These are phyloP conservation scores for Sclerotinia nivalis DNA, from an alignment of 2,329 filamentous ascomycete genomes.

Conservation along the genomic window DNA sequence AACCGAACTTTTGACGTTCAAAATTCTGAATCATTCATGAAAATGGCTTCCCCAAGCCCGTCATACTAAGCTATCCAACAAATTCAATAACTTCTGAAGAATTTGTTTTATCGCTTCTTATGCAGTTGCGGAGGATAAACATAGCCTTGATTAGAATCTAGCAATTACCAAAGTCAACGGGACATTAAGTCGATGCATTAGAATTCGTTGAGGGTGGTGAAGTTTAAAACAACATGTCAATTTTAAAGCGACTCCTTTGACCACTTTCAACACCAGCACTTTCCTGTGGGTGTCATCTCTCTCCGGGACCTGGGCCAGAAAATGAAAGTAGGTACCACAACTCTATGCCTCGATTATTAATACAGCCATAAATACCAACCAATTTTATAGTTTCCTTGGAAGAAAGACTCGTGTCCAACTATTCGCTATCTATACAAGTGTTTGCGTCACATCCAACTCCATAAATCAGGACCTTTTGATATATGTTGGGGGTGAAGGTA, in stretches of 20 bases:
- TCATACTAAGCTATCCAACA: background rate
- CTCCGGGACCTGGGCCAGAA: background rate
- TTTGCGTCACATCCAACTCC: no score
- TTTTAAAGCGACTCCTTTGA: background rate
- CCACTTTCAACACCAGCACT: background rate
- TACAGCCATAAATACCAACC: background rate
- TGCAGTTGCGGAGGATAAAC: background rate
- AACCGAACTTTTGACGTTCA: background rate
- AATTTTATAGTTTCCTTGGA: background rate
- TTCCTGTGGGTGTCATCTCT: background rate
- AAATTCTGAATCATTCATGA: background rate
- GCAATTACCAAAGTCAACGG: background rate
- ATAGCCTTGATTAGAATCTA: background rate
- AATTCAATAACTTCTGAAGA: no score
- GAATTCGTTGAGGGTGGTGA: background rate
- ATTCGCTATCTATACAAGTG: no score
- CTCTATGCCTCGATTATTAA: background rate
- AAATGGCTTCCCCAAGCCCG: background rate
- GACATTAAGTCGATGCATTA: background rate
- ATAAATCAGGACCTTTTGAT: no score
- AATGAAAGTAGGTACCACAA: no score
- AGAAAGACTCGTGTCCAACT: background rate
- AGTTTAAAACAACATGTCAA: background rate
- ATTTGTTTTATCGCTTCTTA: no score
- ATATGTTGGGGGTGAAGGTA: no score